A percentile compares a stretch with the other conserved stretches of the same genome.
Evolutionary conservation across 202 grass and related monocot genomes (phyloP).

Genomic region (Setaria italica): DNA sequence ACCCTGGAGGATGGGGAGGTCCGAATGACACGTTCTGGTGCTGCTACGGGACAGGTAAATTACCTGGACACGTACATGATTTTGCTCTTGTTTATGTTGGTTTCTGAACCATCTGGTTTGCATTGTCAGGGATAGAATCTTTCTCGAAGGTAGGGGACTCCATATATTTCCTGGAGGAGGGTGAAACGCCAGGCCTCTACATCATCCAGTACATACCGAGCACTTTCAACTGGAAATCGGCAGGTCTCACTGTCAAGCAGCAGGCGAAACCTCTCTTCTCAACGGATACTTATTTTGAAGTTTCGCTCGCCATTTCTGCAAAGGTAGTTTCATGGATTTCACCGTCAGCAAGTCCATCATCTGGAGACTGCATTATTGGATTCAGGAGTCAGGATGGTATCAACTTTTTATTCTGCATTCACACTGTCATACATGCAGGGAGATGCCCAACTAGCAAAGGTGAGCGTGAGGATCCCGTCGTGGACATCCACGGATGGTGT

Average conservation of each 20-base stretch:
- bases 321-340: constrained; percentile 36
- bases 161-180: constrained; percentile 74
- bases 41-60: constrained; percentile 70
- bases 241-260: constrained; percentile 53
- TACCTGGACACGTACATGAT: neutral
- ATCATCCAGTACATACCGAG: constrained; percentile 71
- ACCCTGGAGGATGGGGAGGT: constrained; percentile 58
- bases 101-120: constrained; percentile 20
- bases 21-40: constrained; percentile 76
- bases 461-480: constrained; percentile 56
- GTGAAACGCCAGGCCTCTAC: constrained; percentile 51
- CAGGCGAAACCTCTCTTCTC: constrained; percentile 55
- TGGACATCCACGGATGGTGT: constrained; percentile 43
- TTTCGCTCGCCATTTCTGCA: constrained; percentile 52
- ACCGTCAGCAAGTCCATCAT: neutral
- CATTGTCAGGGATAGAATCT: constrained; percentile 64
- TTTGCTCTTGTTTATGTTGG: neutral
- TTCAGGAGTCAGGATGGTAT: neutral
- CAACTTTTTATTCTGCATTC: neutral
- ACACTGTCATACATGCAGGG: constrained; percentile 33
- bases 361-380: neutral
- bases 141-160: constrained; percentile 80
- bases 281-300: constrained; percentile 48
- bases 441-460: constrained; percentile 43
- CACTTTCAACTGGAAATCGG: constrained; percentile 58